A percentile compares a stretch with the other conserved stretches of the same genome.
Conservation (phyloP, 2,329 filamentous ascomycete species). For the Macrophomina phaseolina region DNA sequence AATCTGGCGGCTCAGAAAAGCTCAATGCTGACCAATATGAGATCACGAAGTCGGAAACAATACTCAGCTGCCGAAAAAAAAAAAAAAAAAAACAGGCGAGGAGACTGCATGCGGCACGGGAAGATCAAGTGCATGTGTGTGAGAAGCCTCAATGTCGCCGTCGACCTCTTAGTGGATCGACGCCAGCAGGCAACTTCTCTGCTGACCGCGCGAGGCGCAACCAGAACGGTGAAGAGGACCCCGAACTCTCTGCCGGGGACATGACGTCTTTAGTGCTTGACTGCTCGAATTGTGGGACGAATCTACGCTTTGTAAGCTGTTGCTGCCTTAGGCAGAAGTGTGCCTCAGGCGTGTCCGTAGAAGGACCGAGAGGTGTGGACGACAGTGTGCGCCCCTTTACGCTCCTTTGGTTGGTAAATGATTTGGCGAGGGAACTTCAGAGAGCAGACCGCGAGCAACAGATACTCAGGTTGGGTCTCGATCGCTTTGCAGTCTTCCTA, state of each 20-base stretch:
- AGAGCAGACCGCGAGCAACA: neutral
- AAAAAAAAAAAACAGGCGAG: neutral
- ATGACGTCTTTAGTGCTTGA: neutral
- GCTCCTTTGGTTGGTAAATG: neutral
- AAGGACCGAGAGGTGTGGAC: constrained; percentile 5
- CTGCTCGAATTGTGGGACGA: neutral
- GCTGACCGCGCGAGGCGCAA: neutral
- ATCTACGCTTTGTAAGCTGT: neutral
- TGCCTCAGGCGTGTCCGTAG: constrained; percentile 1
- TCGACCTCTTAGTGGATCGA: neutral
- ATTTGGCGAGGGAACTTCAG: neutral
- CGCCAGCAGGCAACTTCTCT: neutral
- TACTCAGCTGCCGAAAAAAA: neutral
- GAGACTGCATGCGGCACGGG: neutral
- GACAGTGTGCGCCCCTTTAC: neutral
- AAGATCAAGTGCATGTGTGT: neutral
- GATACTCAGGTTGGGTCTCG: no score
- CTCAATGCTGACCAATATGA: neutral
- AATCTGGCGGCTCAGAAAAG: neutral
- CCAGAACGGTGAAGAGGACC: neutral
- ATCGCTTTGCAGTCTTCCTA: no score
- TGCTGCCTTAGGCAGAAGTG: neutral
- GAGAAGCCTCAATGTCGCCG: neutral
- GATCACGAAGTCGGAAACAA: neutral
- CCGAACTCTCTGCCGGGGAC: neutral